Evolutionary conservation across 805 yeast genomes (phyloP).

Genomic region (Yamadazyma philogaea): DNA sequence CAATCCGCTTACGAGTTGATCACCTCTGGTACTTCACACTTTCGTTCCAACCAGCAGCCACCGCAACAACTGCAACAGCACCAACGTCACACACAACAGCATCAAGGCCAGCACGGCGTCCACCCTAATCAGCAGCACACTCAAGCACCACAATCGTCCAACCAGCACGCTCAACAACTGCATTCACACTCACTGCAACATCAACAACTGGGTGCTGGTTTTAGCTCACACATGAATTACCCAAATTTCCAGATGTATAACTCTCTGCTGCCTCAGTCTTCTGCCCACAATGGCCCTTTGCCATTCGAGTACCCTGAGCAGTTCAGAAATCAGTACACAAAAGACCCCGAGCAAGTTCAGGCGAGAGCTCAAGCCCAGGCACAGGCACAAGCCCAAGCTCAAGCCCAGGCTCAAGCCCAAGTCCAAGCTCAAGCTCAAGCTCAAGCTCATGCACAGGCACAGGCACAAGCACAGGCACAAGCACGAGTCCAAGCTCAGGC

Average conservation of each 20-base stretch:
- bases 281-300: not conserved
- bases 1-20: slow-evolving; percentile 20
- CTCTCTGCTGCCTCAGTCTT: slow-evolving; percentile 11
- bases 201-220: not conserved
- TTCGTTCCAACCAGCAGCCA: slow-evolving; percentile 1
- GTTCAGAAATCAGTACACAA: slow-evolving; percentile 23
- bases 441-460: slow-evolving; percentile 14
- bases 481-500: slow-evolving; percentile 15
- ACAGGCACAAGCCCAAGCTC: slow-evolving; percentile 15
- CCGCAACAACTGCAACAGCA: slow-evolving; percentile 14
- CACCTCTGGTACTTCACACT: slow-evolving; percentile 8
- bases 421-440: slow-evolving; percentile 13
- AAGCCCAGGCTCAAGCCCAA: slow-evolving; percentile 17
- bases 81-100: slow-evolving; percentile 5
- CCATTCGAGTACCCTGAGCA: slow-evolving; percentile 17
- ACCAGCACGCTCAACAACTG: slow-evolving; percentile 8
- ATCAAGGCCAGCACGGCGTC: slow-evolving; percentile 10
- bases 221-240: slow-evolving; percentile 5
- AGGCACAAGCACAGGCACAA: slow-evolving; percentile 15
- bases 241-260: slow-evolving; percentile 17
- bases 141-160: slow-evolving; percentile 7
- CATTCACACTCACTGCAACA: slow-evolving; percentile 6
- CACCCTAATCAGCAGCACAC: slow-evolving; percentile 10
- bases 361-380: slow-evolving; percentile 14
- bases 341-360: slow-evolving; percentile 19